Percentiles rank a stretch among this genome's conserved stretches.
phyloP scores from a whole-genome alignment of 495 filamentous ascomycete species.

The Hyaloscypha finlandica region DNA sequence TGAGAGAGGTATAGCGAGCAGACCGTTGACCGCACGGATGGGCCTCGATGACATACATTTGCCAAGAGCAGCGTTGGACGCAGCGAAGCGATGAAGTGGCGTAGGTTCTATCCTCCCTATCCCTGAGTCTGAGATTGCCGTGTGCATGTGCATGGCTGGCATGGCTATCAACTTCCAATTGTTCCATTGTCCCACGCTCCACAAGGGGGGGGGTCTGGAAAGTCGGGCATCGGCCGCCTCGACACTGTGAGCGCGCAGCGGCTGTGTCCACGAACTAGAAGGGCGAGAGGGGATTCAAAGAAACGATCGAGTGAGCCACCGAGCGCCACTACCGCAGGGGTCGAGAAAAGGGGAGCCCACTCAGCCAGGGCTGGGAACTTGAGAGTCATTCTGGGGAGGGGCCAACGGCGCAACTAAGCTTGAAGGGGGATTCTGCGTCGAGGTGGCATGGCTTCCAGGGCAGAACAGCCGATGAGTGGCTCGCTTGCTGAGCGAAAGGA shows the following conservation, averaged over 20 bases:
- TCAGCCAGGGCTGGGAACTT: too few species aligned
- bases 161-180: too few species aligned
- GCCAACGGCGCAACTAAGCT: neutral
- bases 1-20: neutral
- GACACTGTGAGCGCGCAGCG: too few species aligned
- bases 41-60: neutral
- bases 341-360: too few species aligned
- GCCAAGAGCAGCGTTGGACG: neutral
- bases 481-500: neutral
- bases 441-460: neutral
- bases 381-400: neutral
- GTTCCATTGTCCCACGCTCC: too few species aligned
- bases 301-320: neutral
- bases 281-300: too few species aligned
- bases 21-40: neutral
- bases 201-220: too few species aligned
- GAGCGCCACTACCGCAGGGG: neutral
- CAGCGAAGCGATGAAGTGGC: neutral
- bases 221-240: too few species aligned
- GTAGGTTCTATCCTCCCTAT: too few species aligned
- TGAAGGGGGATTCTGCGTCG: neutral
- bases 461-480: neutral
- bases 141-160: too few species aligned
- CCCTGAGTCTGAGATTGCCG: too few species aligned
- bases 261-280: too few species aligned